Percentiles rank a stretch among this genome's conserved stretches.
Conservation (phyloP, 139 green algal species). For the Chloropicon primus region DNA sequence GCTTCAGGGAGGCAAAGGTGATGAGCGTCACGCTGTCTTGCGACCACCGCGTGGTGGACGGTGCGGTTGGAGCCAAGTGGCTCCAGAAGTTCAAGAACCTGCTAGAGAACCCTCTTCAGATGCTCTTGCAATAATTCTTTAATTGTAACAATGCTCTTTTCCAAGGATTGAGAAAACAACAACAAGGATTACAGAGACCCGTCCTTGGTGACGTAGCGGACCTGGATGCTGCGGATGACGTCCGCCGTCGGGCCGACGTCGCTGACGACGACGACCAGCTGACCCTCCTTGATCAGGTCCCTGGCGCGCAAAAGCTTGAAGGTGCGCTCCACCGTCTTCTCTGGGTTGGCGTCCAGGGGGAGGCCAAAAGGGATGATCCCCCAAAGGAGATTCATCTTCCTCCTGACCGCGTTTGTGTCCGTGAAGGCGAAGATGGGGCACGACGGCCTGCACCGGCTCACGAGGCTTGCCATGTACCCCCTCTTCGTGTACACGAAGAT, state of each 20-base stretch:
- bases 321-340: slow-evolving; percentile 36
- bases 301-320: slow-evolving; percentile 32
- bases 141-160: too few relatives aligned
- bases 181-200: too few relatives aligned
- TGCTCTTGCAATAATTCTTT: slow-evolving; percentile 83
- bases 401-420: slow-evolving; percentile 12
- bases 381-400: slow-evolving; percentile 57
- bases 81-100: slow-evolving; percentile 79
- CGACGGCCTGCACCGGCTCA: background rate
- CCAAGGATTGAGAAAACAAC: too few relatives aligned
- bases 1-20: slow-evolving; percentile 10
- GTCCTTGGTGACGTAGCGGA: slow-evolving; percentile 25
- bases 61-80: slow-evolving; percentile 84
- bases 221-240: slow-evolving; percentile 43
- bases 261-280: slow-evolving; percentile 58
- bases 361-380: slow-evolving; percentile 58
- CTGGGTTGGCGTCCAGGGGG: slow-evolving; percentile 35
- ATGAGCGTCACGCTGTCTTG: slow-evolving; percentile 77
- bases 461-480: background rate
- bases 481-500: slow-evolving; percentile 2
- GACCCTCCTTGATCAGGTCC: slow-evolving; percentile 34
- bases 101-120: slow-evolving; percentile 77
- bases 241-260: slow-evolving; percentile 29
- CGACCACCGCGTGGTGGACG: slow-evolving; percentile 77
- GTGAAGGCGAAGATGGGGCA: slow-evolving; percentile 2